Conservation (phyloP, 2,329 filamentous ascomycete genomes). For the Colletotrichum magnum region DNA sequence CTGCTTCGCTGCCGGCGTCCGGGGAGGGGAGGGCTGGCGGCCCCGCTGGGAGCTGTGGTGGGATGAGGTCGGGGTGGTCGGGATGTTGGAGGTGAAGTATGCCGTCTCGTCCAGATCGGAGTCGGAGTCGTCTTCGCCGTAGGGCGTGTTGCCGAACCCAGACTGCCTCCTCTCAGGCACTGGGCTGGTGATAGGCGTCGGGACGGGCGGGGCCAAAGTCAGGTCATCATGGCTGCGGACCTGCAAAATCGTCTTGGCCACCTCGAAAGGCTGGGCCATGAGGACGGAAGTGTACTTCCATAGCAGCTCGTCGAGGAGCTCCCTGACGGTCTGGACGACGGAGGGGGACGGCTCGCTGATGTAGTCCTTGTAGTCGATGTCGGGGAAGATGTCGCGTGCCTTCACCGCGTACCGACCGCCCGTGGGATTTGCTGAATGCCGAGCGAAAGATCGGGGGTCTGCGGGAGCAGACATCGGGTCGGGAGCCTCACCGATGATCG, state of each 20-base stretch:
- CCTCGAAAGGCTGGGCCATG: conserved; percentile 95
- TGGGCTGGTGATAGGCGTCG: conserved; percentile 47
- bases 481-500: conserved; percentile 65
- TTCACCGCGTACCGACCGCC: conserved; percentile 66
- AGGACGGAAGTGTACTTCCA: conserved; percentile 94
- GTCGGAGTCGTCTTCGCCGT: conserved; percentile 69
- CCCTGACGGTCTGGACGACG: conserved; percentile 80
- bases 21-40: conserved; percentile 50
- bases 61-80: conserved; percentile 67
- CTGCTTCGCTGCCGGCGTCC: conserved; percentile 52
- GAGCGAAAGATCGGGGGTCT: conserved; percentile 61
- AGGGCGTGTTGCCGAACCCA: conserved; percentile 51
- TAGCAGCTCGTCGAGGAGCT: conserved; percentile 85
- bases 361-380: conserved; percentile 93
- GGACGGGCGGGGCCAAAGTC: conserved; percentile 42
- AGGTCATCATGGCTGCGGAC: conserved; percentile 71
- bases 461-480: conserved; percentile 52
- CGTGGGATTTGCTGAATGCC: conserved; percentile 56
- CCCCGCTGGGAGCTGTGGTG: conserved; percentile 51
- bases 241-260: conserved; percentile 94
- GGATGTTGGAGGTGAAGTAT: conserved; percentile 82
- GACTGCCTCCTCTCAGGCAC: conserved; percentile 49
- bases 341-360: conserved; percentile 83
- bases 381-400: conserved; percentile 88
- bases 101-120: conserved; percentile 82